Percentiles rank a stretch among this genome's conserved stretches.
Evolutionary conservation across 345 rosid species (phyloP).

Genomic region (rapeseed (Brassica napus)): DNA sequence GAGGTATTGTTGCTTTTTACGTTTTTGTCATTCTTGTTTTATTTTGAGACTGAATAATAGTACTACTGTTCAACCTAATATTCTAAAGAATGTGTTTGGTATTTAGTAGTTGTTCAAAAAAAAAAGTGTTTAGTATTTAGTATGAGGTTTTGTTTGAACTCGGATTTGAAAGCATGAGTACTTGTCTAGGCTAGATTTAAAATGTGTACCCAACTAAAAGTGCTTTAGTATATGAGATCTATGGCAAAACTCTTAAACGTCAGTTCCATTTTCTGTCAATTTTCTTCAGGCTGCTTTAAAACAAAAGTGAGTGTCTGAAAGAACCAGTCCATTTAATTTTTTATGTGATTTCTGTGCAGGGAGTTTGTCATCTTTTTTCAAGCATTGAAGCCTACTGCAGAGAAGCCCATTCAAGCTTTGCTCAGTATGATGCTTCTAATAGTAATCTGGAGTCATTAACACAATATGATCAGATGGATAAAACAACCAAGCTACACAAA

Average conservation of each 20-base stretch:
- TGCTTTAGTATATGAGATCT: not conserved
- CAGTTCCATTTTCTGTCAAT: not conserved
- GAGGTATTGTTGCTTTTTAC: conserved; percentile 56
- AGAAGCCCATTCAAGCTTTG: conserved; percentile 60
- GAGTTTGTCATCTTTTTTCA: conserved; percentile 81
- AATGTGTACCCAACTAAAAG: not conserved
- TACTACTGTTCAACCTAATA: not conserved
- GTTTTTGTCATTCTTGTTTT: not conserved
- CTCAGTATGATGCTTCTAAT: conserved; percentile 54
- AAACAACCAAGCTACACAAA: conserved; percentile 65
- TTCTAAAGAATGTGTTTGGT: not conserved
- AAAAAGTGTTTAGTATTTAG: too few species aligned
- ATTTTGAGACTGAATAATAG: not conserved
- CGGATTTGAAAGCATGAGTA: not conserved
- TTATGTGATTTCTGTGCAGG: conserved; percentile 51
- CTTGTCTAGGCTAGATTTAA: conserved; percentile 5
- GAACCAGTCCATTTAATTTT: not conserved
- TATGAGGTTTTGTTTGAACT: conserved; percentile 5
- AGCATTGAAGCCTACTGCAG: conserved; percentile 69
- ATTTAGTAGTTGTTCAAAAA: not conserved
- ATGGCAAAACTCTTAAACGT: not conserved
- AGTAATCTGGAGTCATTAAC: conserved; percentile 52
- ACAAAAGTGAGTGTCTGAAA: conserved; percentile 9
- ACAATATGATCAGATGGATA: conserved; percentile 79
- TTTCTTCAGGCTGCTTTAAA: conserved; percentile 10